A percentile compares a stretch with the other conserved stretches of the same genome.
These are phyloP conservation scores for Primulina tabacum DNA, from an alignment of 257 asterid species.

Conservation along the genomic window DNA sequence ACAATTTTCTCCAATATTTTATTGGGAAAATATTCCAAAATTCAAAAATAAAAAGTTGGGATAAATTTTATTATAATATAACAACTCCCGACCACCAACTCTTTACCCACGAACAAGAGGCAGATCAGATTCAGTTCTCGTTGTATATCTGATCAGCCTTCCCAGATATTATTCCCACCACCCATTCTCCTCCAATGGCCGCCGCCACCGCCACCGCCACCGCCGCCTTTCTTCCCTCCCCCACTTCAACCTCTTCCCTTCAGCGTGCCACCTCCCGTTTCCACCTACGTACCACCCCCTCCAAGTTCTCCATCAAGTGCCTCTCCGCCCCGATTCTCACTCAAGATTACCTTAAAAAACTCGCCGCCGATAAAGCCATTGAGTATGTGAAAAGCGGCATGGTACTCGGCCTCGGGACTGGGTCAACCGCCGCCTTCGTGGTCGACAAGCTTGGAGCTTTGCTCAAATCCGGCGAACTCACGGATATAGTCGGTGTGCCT, in stretches of 20 bases:
- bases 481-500: conserved; percentile 72
- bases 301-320: conserved; percentile 35
- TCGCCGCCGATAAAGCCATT: conserved; percentile 94
- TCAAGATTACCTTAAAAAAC: conserved; percentile 79
- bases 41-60: background rate
- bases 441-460: conserved; percentile 84
- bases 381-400: conserved; percentile 81
- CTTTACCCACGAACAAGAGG: background rate
- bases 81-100: background rate
- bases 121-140: too few relatives aligned
- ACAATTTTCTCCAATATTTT: too few relatives aligned
- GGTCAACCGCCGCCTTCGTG: conserved; percentile 97
- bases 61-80: too few relatives aligned
- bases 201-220: background rate
- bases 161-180: background rate
- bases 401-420: conserved; percentile 96
- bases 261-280: background rate
- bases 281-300: conserved; percentile 16
- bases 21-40: too few relatives aligned
- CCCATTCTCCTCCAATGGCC: background rate
- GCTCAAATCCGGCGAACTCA: conserved; percentile 58
- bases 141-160: background rate
- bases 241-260: background rate
- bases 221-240: background rate
- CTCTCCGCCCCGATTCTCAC: conserved; percentile 57